Percentiles rank a stretch among this genome's conserved stretches.
Evolutionary conservation across 306 rosid species (phyloP).

Genomic region (Quercus cerris): DNA sequence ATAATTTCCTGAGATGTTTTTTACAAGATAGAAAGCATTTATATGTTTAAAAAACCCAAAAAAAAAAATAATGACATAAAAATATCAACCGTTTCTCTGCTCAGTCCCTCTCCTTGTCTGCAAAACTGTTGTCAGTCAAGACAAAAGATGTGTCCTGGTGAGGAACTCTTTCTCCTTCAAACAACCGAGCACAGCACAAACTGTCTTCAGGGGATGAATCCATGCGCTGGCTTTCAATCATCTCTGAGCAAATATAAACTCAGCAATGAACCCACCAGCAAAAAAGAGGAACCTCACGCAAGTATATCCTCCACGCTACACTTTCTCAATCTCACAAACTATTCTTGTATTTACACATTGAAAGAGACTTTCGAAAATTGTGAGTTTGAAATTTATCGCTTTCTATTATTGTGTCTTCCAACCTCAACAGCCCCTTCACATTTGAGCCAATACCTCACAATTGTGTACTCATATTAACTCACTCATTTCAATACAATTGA

Average conservation of each 20-base stretch:
- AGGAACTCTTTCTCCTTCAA: slow-evolving; percentile 27
- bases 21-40: background rate
- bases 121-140: slow-evolving; percentile 34
- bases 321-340: background rate
- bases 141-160: slow-evolving; percentile 27
- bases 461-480: background rate
- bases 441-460: background rate
- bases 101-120: slow-evolving; percentile 28
- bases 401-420: background rate
- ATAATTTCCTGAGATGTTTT: background rate
- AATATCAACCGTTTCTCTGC: background rate
- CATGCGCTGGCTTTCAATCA: slow-evolving; percentile 47
- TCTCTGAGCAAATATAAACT: slow-evolving; percentile 21
- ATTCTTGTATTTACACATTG: background rate
- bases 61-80: slow-evolving; percentile 1
- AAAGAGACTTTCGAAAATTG: background rate
- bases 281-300: slow-evolving; percentile 18
- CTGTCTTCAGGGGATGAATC: slow-evolving; percentile 73
- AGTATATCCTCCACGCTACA: slow-evolving; percentile 1
- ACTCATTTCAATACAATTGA: background rate
- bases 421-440: no score
- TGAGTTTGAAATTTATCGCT: background rate
- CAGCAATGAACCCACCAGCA: slow-evolving; percentile 17
- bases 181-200: slow-evolving; percentile 35
- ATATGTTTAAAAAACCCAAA: background rate